phyloP scores from a whole-genome alignment of 495 filamentous ascomycete genomes.

The Aspergillus kassunensis region DNA sequence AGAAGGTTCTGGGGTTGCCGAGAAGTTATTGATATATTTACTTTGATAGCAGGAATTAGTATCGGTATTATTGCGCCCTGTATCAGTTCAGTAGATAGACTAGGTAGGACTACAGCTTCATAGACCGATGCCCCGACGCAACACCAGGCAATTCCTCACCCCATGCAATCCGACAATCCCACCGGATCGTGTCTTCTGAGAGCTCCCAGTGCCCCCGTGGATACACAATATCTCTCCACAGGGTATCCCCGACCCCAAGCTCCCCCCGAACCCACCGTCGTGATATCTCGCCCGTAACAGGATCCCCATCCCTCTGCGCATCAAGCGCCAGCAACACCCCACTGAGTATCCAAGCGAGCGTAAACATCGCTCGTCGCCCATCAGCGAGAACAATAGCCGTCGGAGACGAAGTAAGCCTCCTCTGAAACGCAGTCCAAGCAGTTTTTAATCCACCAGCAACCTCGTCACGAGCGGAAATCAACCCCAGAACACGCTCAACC shows the following conservation, averaged over 20 bases:
- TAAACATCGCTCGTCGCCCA: constrained; percentile 35
- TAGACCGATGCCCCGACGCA: constrained; percentile 27
- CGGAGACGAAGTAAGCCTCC: constrained; percentile 5
- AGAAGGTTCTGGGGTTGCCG: constrained; percentile 59
- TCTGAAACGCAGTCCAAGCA: constrained; percentile 11
- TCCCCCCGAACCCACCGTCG: constrained; percentile 31
- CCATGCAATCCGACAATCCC: constrained; percentile 36
- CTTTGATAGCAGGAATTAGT: too few species aligned
- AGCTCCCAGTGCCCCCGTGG: background rate
- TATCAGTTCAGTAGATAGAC: background rate
- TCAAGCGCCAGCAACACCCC: constrained; percentile 29
- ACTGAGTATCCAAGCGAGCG: constrained; percentile 31
- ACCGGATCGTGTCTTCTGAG: constrained; percentile 21
- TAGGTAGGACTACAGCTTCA: constrained; percentile 10
- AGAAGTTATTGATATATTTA: constrained; percentile 52
- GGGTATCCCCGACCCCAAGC: constrained; percentile 28
- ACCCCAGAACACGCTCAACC: constrained; percentile 16
- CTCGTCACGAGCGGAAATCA: background rate
- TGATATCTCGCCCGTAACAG: constrained; percentile 27
- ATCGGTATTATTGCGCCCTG: background rate
- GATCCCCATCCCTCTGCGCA: constrained; percentile 28
- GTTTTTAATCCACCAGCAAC: background rate
- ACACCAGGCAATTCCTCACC: constrained; percentile 26
- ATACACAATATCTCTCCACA: constrained; percentile 28
- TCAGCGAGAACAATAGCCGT: constrained; percentile 22